Base-by-base conservation (phyloP, 2,329 filamentous ascomycete genomes). In the Trichoderma citrinoviride region DNA sequence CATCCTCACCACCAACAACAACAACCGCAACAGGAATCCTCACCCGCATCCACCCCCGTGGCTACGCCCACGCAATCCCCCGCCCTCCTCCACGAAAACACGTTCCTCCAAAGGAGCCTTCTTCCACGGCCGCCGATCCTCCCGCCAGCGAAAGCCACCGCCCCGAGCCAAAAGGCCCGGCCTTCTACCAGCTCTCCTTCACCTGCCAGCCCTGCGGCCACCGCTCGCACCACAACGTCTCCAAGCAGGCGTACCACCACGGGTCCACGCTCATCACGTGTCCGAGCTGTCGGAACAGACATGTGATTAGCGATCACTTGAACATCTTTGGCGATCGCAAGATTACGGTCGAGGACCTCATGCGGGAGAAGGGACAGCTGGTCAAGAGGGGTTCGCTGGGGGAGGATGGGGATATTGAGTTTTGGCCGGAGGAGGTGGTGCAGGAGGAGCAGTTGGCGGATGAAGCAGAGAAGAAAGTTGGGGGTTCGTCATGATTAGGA, bases 231-330 rank as follows among this genome's bases (percentile, higher is more conserved):
- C 96, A 99, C 79, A 85, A 85, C 57, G 83, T 99, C 71, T 92
- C 92, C 33, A 97, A 98, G 77, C 95, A 98, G 74, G 95, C 92
- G 37, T 99, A 99, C 75, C 93, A 98, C 77, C 83, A 89, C 68
- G 95, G 95, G 41, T 94, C 92, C 1, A 90, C 95, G 5, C 82
- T 99, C 65, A 93, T 98, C 69, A 89, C 90, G 40, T 99, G 95
- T 75, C 94, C 95, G 0, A 81, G 82, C 3, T 99, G 95, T 78
- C 88, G 89, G 72, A 93, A 92, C 74, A 85, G 93, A 25, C 95
- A 99, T 79, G 80, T 99, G 69, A 98, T 99, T 72, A 90, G 88
- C 73, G 95, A 99, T 76, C 91, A 99, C 76, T 79, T 99, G 47
- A 78, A 80, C 69, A 91, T 94, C 55, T 95, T 95, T 73, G 89